Conservation (phyloP, 495 filamentous ascomycete species). For the Aspergillus affinis region DNA sequence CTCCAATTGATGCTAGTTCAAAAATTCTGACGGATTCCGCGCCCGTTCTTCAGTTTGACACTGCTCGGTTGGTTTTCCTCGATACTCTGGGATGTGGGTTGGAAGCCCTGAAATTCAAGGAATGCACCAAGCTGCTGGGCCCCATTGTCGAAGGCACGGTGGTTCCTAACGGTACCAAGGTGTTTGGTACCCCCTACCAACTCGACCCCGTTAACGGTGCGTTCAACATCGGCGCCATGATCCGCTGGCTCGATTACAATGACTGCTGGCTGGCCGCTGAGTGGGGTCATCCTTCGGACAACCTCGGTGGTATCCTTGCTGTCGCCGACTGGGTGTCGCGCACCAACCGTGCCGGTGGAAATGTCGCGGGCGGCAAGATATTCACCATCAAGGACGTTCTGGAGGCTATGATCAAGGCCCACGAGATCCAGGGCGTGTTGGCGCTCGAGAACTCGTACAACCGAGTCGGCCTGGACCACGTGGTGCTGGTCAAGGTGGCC, state of each 20-base stretch:
- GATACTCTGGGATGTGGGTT: constrained; percentile 97
- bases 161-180: constrained; percentile 89
- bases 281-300: constrained; percentile 98
- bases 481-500: constrained; percentile 96
- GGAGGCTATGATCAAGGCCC: constrained; percentile 98
- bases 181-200: constrained; percentile 90
- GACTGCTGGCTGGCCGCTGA: constrained; percentile 99
- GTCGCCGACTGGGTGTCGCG: constrained; percentile 97
- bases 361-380: constrained; percentile 81
- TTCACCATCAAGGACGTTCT: constrained; percentile 86
- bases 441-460: constrained; percentile 98
- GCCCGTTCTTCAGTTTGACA: constrained; percentile 69
- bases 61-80: constrained; percentile 82
- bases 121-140: constrained; percentile 93
- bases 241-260: constrained; percentile 99
- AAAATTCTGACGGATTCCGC: constrained; percentile 7
- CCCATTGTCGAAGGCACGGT: constrained; percentile 87
- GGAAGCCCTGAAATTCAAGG: constrained; percentile 91
- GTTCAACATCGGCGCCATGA: constrained; percentile 98
- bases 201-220: constrained; percentile 94
- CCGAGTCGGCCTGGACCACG: constrained; percentile 96
- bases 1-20: neutral
- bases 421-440: constrained; percentile 97
- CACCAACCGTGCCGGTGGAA: constrained; percentile 89
- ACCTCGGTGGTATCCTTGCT: constrained; percentile 91